Evolutionary conservation across 768 basidiomycete genomes (phyloP).

Genomic region (Hygrophoropsis aurantiaca): DNA sequence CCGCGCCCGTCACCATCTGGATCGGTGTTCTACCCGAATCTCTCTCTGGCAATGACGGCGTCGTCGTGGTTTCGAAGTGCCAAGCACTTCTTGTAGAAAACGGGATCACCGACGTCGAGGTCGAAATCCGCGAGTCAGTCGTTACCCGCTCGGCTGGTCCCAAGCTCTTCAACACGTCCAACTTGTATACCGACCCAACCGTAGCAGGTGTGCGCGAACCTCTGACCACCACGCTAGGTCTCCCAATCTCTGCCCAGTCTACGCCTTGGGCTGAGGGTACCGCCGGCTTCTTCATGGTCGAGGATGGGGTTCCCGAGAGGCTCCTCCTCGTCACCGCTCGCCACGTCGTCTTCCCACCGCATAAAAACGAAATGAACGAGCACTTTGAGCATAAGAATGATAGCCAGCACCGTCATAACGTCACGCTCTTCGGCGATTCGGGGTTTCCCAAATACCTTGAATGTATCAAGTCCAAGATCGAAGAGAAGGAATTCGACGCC

Average conservation of each 20-base stretch:
- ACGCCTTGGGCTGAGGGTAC: slow-evolving; percentile 30
- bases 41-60: slow-evolving; percentile 26
- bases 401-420: slow-evolving; percentile 13
- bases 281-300: slow-evolving; percentile 29
- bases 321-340: slow-evolving; percentile 29
- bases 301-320: slow-evolving; percentile 14
- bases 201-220: slow-evolving; percentile 21
- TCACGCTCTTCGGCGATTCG: slow-evolving; percentile 15
- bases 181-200: slow-evolving; percentile 15
- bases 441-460: slow-evolving; percentile 10
- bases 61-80: slow-evolving; percentile 23
- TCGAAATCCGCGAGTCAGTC: slow-evolving; percentile 32
- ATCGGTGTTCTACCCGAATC: slow-evolving; percentile 32
- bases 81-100: slow-evolving; percentile 18
- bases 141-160: slow-evolving; percentile 24
- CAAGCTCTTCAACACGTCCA: slow-evolving; percentile 29
- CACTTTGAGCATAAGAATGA: slow-evolving; percentile 4
- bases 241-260: slow-evolving; percentile 25
- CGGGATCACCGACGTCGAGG: slow-evolving; percentile 22
- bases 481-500: slow-evolving; percentile 4
- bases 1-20: slow-evolving; percentile 27
- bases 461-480: slow-evolving; percentile 10
- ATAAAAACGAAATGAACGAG: slow-evolving; percentile 6
- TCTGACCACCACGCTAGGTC: slow-evolving; percentile 26
- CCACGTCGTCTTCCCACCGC: slow-evolving; percentile 21